phyloP scores from a whole-genome alignment of 2,329 filamentous ascomycete genomes.

The Chrysosporium keratinophilum region DNA sequence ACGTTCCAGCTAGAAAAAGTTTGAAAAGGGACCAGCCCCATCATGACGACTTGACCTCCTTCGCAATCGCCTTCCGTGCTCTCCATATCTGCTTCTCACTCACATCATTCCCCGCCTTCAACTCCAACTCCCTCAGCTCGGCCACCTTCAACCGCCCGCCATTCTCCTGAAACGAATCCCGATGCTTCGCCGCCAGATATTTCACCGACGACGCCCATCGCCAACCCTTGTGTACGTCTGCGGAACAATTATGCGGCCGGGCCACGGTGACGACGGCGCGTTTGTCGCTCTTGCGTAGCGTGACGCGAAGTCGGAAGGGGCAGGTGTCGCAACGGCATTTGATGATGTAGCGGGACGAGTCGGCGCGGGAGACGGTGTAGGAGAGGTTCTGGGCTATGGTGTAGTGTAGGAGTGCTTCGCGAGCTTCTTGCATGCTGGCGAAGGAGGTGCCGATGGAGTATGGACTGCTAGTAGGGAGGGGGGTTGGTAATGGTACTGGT shows the following conservation, averaged over 20 bases:
- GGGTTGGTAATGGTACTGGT: neutral
- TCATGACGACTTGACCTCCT: neutral
- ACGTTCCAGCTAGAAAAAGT: no score
- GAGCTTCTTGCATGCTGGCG: constrained; percentile 17
- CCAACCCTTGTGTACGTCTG: constrained; percentile 11
- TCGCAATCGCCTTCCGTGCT: constrained; percentile 8
- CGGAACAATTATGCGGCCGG: constrained; percentile 6
- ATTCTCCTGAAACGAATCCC: constrained; percentile 2
- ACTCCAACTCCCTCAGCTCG: constrained; percentile 9
- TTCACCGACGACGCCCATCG: constrained; percentile 8
- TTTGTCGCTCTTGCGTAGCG: no score
- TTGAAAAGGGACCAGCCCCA: neutral
- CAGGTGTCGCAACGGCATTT: constrained; percentile 4
- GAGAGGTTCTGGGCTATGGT: constrained; percentile 12
- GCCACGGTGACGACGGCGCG: no score
- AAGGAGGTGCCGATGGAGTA: constrained; percentile 27
- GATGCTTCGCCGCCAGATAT: constrained; percentile 9
- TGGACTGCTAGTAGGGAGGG: no score
- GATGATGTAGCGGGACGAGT: constrained; percentile 11
- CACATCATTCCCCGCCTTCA: constrained; percentile 6
- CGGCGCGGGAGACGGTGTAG: constrained; percentile 16
- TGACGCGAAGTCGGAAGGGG: constrained; percentile 6
- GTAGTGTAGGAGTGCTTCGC: constrained; percentile 20
- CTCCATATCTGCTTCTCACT: constrained; percentile 11
- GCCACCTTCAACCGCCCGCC: neutral